Evolutionary conservation across 768 basidiomycete species (phyloP).

Genomic region (Agaricus blazei): DNA sequence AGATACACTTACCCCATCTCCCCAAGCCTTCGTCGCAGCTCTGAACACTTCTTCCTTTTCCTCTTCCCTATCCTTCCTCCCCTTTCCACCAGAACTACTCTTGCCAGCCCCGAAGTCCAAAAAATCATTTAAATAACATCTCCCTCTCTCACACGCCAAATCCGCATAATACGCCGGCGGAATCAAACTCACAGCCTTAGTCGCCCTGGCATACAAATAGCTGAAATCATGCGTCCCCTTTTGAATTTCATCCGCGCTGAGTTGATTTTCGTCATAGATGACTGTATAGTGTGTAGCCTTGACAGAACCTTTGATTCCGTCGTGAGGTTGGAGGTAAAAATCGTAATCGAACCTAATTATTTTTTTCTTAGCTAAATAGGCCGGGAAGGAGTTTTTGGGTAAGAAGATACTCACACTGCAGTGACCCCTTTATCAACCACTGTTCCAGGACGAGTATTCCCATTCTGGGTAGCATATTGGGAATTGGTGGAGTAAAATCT

Average conservation of each 20-base stretch:
- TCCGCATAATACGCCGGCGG: constrained; percentile 82
- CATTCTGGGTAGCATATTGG: constrained; percentile 51
- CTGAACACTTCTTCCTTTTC: constrained; percentile 26
- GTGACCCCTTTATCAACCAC: constrained; percentile 79
- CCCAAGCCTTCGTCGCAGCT: constrained; percentile 47
- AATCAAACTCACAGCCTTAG: constrained; percentile 76
- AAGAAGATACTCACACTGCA: constrained; percentile 39
- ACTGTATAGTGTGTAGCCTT: constrained; percentile 76
- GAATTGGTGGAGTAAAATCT: constrained; percentile 55
- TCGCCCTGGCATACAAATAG: constrained; percentile 79
- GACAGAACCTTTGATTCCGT: constrained; percentile 66
- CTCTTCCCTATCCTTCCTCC: constrained; percentile 26
- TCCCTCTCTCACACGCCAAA: constrained; percentile 74
- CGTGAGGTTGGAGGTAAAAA: constrained; percentile 70
- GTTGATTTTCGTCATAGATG: constrained; percentile 69
- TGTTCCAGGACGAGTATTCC: constrained; percentile 77
- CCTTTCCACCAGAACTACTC: constrained; percentile 14
- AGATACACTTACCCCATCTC: constrained; percentile 37
- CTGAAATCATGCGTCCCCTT: constrained; percentile 62
- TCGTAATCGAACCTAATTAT: constrained; percentile 55
- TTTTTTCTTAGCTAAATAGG: not conserved
- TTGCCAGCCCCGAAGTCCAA: constrained; percentile 47
- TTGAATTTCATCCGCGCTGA: constrained; percentile 71
- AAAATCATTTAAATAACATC: constrained; percentile 73
- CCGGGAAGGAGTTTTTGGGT: not conserved